Percentiles rank a stretch among this genome's conserved stretches.
Conservation (phyloP, 805 yeast species). For the Kodamaea sagamina region DNA sequence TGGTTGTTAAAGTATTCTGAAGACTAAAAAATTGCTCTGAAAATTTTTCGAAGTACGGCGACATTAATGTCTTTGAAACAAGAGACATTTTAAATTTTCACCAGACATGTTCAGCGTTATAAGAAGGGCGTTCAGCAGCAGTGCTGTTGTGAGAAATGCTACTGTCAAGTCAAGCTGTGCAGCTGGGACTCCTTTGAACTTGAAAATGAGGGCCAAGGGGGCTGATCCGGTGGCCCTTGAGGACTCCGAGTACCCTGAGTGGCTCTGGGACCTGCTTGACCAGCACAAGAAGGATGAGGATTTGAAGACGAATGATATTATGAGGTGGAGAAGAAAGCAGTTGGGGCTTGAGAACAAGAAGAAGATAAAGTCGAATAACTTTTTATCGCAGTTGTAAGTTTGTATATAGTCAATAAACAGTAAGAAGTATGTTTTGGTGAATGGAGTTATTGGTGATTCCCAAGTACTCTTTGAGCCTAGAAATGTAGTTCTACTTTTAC, state of each 20-base stretch:
- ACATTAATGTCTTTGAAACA: too few species aligned
- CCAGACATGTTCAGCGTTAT: constrained; percentile 7
- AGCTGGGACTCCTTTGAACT: constrained; percentile 71
- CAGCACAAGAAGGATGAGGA: constrained; percentile 56
- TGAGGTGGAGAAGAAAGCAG: constrained; percentile 64
- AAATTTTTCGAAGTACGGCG: constrained; percentile 6
- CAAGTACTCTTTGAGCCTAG: too few species aligned
- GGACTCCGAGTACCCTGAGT: constrained; percentile 87
- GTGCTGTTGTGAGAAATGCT: constrained; percentile 6
- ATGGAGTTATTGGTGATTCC: too few species aligned
- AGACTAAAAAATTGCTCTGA: constrained; percentile 5
- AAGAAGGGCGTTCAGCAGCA: constrained; percentile 10
- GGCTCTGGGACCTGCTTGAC: constrained; percentile 90
- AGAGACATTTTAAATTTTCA: constrained; percentile 3
- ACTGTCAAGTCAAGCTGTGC: constrained; percentile 50
- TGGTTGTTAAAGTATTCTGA: constrained; percentile 21
- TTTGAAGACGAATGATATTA: constrained; percentile 60
- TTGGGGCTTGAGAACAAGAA: constrained; percentile 68
- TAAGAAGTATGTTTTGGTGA: too few species aligned
- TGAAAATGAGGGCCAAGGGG: constrained; percentile 77
- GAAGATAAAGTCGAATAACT: constrained; percentile 76
- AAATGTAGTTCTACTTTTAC: too few species aligned
- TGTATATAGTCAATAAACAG: too few species aligned
- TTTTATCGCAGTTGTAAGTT: constrained; percentile 55
- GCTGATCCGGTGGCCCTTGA: constrained; percentile 85